phyloP scores from a whole-genome alignment of 305 asterid species.

The Galium porrigens region DNA sequence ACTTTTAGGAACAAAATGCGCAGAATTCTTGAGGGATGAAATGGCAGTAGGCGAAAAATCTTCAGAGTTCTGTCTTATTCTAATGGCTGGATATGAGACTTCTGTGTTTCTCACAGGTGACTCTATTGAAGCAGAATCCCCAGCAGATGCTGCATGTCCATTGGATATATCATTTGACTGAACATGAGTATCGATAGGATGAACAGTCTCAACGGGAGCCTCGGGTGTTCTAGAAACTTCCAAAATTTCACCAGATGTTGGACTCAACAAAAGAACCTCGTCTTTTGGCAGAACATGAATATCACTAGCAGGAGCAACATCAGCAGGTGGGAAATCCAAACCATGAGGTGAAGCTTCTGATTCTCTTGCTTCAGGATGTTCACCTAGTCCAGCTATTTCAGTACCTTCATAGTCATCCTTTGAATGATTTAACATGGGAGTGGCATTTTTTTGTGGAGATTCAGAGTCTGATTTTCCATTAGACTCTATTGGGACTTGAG shows the following conservation, averaged over 20 bases:
- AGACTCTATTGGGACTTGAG: slow-evolving; percentile 7
- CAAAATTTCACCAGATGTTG: slow-evolving; percentile 2
- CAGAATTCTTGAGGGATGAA: slow-evolving; percentile 9
- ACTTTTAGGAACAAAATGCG: slow-evolving; percentile 21
- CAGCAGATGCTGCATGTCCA: slow-evolving; percentile 19
- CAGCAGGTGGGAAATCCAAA: slow-evolving; percentile 15
- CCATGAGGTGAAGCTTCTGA: slow-evolving; percentile 15
- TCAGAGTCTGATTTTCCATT: slow-evolving; percentile 12
- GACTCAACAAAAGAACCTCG: slow-evolving; percentile 9
- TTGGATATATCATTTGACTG: slow-evolving; percentile 18
- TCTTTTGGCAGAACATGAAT: not conserved
- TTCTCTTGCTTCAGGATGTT: slow-evolving; percentile 15
- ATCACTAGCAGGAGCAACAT: not conserved
- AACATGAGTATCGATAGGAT: slow-evolving; percentile 2
- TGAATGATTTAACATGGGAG: slow-evolving; percentile 12
- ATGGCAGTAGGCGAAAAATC: slow-evolving; percentile 17
- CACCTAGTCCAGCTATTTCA: slow-evolving; percentile 4
- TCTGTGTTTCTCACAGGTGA: not conserved
- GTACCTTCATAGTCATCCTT: slow-evolving; percentile 10
- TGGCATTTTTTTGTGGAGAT: slow-evolving; percentile 9
- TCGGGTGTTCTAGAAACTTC: not conserved
- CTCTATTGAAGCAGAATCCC: not conserved
- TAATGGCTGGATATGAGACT: slow-evolving; percentile 11
- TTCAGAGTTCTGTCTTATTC: slow-evolving; percentile 16
- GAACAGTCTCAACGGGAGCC: not conserved